phyloP scores from a whole-genome alignment of 257 asterid genomes.

The Nicotiana tomentosiformis region DNA sequence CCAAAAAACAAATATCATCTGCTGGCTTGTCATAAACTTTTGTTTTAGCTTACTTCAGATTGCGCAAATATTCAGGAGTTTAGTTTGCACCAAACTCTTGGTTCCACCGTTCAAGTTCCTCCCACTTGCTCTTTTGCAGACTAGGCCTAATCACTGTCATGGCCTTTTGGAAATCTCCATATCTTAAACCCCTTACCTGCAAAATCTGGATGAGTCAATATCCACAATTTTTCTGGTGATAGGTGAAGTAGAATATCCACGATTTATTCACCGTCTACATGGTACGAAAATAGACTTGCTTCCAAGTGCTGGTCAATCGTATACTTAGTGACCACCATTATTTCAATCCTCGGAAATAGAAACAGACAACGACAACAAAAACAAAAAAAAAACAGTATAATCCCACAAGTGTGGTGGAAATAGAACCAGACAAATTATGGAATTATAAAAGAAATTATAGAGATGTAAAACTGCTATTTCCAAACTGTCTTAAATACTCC shows the following conservation, averaged over 20 bases:
- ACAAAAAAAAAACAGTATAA: no score
- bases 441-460: neutral
- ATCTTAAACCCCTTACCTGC: constrained; percentile 76
- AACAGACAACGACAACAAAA: no score
- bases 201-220: neutral
- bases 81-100: constrained; percentile 77
- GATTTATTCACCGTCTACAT: neutral
- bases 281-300: neutral
- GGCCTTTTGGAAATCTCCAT: constrained; percentile 77
- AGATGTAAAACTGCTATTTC: neutral
- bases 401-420: neutral
- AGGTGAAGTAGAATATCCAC: no score
- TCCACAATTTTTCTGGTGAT: neutral
- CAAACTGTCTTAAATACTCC: neutral
- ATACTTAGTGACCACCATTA: neutral
- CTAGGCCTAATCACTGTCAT: constrained; percentile 80
- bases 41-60: neutral
- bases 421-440: neutral
- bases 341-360: neutral
- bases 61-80: neutral
- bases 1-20: neutral
- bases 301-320: neutral
- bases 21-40: neutral
- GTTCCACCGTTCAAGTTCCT: constrained; percentile 88
- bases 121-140: constrained; percentile 87